Conservation (phyloP, 768 basidiomycete species). For the Flagelloscypha sp. region DNA sequence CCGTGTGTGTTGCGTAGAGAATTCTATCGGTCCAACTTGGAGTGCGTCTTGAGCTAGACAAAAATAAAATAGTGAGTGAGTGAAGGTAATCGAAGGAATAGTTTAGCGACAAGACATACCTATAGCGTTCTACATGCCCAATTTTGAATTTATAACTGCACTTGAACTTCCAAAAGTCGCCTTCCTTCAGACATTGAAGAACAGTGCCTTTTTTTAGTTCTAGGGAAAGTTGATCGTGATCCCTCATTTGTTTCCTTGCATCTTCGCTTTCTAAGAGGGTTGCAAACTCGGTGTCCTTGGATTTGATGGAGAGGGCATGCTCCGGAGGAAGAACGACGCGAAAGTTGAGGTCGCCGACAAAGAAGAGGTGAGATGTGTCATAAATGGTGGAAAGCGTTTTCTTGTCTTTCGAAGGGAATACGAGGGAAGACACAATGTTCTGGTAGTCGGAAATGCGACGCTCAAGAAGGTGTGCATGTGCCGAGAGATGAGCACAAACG, state of each 20-base stretch:
- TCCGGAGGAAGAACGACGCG: constrained; percentile 58
- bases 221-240: constrained; percentile 62
- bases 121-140: constrained; percentile 78
- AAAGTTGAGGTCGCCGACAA: constrained; percentile 93
- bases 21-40: constrained; percentile 95
- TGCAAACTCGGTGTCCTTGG: constrained; percentile 26
- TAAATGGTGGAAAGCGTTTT: constrained; percentile 54
- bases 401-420: constrained; percentile 50
- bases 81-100: constrained; percentile 4
- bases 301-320: constrained; percentile 34
- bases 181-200: constrained; percentile 72
- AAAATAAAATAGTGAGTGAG: constrained; percentile 7
- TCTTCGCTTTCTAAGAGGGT: constrained; percentile 40
- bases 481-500: constrained; percentile 86
- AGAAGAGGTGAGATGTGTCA: constrained; percentile 82
- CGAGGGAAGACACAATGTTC: constrained; percentile 70
- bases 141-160: constrained; percentile 85
- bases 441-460: constrained; percentile 70
- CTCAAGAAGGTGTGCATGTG: constrained; percentile 60
- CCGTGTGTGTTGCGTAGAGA: constrained; percentile 71
- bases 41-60: constrained; percentile 50
- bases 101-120: constrained; percentile 31
- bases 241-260: constrained; percentile 51
- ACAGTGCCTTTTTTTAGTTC: constrained; percentile 58
- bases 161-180: constrained; percentile 83